Conservation (phyloP, 768 basidiomycete genomes). For the Leccinum longicurvipes region DNA sequence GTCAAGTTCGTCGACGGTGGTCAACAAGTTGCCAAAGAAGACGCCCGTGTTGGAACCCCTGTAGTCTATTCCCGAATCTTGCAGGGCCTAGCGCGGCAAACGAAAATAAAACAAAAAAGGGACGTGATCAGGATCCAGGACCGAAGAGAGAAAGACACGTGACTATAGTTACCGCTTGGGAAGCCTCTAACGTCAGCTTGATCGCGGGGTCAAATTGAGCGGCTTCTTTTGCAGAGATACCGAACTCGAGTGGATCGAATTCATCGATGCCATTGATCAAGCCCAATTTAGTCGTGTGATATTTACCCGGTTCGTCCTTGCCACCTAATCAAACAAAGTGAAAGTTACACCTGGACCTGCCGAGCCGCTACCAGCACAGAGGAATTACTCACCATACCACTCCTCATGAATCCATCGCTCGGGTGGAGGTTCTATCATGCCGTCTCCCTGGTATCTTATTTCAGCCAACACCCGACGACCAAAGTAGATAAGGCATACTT, state of each 20-base stretch:
- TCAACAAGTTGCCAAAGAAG: conserved; percentile 33
- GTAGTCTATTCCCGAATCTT: conserved; percentile 48
- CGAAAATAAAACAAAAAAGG: too few relatives aligned
- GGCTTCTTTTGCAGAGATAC: too few relatives aligned
- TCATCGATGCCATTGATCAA: conserved; percentile 31
- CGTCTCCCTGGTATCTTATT: conserved; percentile 23
- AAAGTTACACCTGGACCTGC: neutral
- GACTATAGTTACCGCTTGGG: conserved; percentile 27
- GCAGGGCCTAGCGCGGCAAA: conserved; percentile 35
- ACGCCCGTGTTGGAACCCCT: conserved; percentile 38
- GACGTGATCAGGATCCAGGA: neutral
- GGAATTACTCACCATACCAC: conserved; percentile 26
- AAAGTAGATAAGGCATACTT: conserved; percentile 12
- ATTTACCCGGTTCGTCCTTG: conserved; percentile 31
- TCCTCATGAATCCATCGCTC: conserved; percentile 29
- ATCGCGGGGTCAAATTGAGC: conserved; percentile 30
- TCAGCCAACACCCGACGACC: neutral
- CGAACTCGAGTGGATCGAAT: conserved; percentile 34
- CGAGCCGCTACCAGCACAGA: neutral
- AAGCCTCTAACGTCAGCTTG: conserved; percentile 28
- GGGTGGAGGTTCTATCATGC: conserved; percentile 24
- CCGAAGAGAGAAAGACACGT: neutral
- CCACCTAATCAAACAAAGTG: conserved; percentile 14
- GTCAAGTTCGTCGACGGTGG: conserved; percentile 26
- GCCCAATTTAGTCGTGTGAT: conserved; percentile 26